Conservation (phyloP, 2,329 filamentous ascomycete species). For the Mycosphaerella arachidis region DNA sequence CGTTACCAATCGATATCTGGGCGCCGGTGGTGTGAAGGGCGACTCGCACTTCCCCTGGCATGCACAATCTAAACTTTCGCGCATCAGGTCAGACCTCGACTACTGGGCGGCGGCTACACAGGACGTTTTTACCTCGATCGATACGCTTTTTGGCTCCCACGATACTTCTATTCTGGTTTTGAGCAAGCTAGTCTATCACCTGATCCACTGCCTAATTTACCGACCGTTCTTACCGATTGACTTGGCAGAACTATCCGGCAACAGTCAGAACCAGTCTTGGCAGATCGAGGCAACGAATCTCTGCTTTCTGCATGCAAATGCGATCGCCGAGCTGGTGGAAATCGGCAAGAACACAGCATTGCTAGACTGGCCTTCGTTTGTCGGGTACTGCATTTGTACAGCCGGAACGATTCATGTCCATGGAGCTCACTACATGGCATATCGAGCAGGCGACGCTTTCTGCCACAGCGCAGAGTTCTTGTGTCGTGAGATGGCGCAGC, state of each 20-base stretch:
- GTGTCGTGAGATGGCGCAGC: conserved; percentile 72
- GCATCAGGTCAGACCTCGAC: conserved; percentile 79
- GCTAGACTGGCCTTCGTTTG: conserved; percentile 80
- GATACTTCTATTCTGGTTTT: conserved; percentile 76
- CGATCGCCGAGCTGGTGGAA: conserved; percentile 77
- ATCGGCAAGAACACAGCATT: conserved; percentile 68
- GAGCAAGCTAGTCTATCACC: conserved; percentile 81
- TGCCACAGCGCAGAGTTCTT: conserved; percentile 66
- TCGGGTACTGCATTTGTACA: conserved; percentile 81
- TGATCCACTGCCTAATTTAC: conserved; percentile 82
- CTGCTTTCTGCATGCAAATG: conserved; percentile 82
- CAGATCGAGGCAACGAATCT: conserved; percentile 87
- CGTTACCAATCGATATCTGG: conserved; percentile 77
- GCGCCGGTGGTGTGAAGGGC: conserved; percentile 79
- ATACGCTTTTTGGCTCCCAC: conserved; percentile 68
- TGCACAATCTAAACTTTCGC: conserved; percentile 75
- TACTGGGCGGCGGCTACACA: conserved; percentile 79
- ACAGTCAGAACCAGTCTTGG: conserved; percentile 84
- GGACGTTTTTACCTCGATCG: conserved; percentile 71
- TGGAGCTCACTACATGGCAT: conserved; percentile 69
- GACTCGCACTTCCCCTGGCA: conserved; percentile 92
- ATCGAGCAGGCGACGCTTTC: conserved; percentile 58
- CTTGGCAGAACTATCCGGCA: conserved; percentile 71
- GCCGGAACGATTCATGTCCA: conserved; percentile 86
- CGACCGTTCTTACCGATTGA: conserved; percentile 83